These are phyloP conservation scores for Coemansia aciculifera DNA, from an alignment of 192 early-diverging fungal genomes.

Conservation along the genomic window DNA sequence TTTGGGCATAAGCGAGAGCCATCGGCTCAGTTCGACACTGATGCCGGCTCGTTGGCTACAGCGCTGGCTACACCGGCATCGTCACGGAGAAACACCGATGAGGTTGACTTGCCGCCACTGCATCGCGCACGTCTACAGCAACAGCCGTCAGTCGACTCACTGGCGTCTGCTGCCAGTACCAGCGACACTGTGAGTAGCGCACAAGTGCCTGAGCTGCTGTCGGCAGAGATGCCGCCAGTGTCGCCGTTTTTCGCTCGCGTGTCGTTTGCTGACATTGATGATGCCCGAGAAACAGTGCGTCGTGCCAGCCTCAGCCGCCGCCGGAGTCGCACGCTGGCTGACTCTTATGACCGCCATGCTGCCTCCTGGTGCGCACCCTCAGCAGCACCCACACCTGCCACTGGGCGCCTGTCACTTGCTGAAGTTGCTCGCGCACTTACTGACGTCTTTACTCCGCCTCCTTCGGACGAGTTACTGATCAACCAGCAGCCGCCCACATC, in stretches of 20 bases:
- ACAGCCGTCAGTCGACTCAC: not conserved
- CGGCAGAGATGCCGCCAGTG: constrained; percentile 35
- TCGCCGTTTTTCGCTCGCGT: constrained; percentile 31
- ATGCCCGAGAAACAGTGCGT: constrained; percentile 13
- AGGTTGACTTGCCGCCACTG: constrained; percentile 22
- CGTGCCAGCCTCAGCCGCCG: constrained; percentile 16
- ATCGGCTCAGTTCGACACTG: not conserved
- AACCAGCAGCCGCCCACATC: constrained; percentile 1
- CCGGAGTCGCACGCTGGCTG: not conserved
- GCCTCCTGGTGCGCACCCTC: constrained; percentile 1
- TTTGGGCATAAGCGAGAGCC: not conserved
- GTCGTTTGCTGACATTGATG: constrained; percentile 11
- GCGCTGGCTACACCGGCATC: constrained; percentile 36
- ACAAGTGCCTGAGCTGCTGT: constrained; percentile 9
- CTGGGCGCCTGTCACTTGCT: constrained; percentile 12
- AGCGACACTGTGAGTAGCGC: constrained; percentile 1
- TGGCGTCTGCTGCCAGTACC: not conserved
- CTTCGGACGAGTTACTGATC: not conserved
- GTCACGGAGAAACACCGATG: constrained; percentile 43
- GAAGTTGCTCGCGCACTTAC: not conserved
- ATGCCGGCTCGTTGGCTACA: not conserved
- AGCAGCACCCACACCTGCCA: not conserved
- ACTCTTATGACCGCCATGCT: not conserved
- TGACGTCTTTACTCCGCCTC: not conserved
- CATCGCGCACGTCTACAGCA: constrained; percentile 21